These are phyloP conservation scores for Lactarius hengduanensis DNA, from an alignment of 768 basidiomycete species.

Conservation along the genomic window DNA sequence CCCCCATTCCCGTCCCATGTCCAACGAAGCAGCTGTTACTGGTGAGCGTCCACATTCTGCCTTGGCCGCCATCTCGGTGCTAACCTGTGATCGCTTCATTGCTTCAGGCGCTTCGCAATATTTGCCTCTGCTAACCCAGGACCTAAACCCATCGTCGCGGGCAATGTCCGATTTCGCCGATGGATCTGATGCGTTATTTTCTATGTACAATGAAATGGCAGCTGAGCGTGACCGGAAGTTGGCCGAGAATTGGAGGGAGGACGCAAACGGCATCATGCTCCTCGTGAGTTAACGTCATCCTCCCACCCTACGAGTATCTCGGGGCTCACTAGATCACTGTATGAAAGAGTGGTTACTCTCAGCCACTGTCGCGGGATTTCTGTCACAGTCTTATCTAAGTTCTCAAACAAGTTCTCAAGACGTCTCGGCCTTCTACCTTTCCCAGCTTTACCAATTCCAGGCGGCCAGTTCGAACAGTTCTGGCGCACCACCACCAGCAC, in stretches of 20 bases:
- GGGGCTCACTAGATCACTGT: neutral
- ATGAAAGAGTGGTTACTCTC: slow-evolving; percentile 14
- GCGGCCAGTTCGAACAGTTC: neutral
- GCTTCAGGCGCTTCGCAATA: neutral
- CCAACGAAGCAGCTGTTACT: neutral
- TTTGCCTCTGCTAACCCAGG: neutral
- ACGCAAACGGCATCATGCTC: slow-evolving; percentile 10
- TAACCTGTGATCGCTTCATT: neutral
- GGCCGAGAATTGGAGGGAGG: slow-evolving; percentile 14
- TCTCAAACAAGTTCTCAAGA: slow-evolving; percentile 12
- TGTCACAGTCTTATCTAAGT: slow-evolving; percentile 4
- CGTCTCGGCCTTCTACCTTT: slow-evolving; percentile 9
- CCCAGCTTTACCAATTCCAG: slow-evolving; percentile 9
- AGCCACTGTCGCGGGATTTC: slow-evolving; percentile 6
- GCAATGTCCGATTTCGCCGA: neutral
- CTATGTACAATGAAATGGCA: slow-evolving; percentile 14
- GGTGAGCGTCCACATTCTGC: neutral
- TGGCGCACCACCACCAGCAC: too few relatives aligned
- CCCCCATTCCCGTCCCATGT: neutral
- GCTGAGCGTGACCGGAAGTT: slow-evolving; percentile 8
- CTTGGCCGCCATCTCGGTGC: neutral
- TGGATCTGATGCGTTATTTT: slow-evolving; percentile 9
- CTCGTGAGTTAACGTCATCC: neutral
- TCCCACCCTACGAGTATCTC: neutral
- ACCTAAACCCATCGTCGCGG: neutral